A percentile compares a stretch with the other conserved stretches of the same genome.
phyloP scores from a whole-genome alignment of 345 rosid genomes.

The Populus davidiana region DNA sequence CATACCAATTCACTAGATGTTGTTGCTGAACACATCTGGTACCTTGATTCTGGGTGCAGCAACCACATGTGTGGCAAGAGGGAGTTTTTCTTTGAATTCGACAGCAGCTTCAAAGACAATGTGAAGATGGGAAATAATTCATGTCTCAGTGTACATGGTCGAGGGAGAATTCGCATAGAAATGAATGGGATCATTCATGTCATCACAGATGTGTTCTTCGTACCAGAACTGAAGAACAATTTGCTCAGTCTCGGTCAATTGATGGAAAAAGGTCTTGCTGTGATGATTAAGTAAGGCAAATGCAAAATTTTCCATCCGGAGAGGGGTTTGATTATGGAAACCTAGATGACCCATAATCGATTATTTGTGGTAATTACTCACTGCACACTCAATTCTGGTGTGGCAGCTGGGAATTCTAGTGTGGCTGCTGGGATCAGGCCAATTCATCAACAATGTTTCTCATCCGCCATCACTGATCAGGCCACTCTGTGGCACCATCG shows the following conservation, averaged over 20 bases:
- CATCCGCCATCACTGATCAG: not conserved
- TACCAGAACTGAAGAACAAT: not conserved
- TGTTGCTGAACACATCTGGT: not conserved
- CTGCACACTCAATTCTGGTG: too few relatives aligned
- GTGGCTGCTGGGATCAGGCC: too few relatives aligned
- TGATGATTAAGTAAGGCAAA: conserved; percentile 1
- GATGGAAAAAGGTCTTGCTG: conserved; percentile 6
- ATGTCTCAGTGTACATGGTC: not conserved
- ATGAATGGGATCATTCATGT: conserved; percentile 5
- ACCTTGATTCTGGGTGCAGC: not conserved
- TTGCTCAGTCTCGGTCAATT: conserved; percentile 7
- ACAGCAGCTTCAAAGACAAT: not conserved
- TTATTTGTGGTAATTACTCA: not conserved
- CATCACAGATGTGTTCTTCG: not conserved
- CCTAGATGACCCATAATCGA: conserved; percentile 3
- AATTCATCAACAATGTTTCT: too few relatives aligned
- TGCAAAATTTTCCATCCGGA: conserved; percentile 1
- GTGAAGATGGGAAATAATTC: not conserved
- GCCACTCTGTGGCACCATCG: too few relatives aligned
- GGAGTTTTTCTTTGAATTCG: not conserved
- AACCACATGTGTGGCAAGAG: not conserved
- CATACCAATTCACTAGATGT: too few relatives aligned
- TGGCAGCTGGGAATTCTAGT: too few relatives aligned
- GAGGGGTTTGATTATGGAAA: conserved; percentile 5
- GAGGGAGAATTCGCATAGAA: not conserved